Conservation (phyloP, 139 green algal genomes). For the Tetradesmus obliquus region DNA sequence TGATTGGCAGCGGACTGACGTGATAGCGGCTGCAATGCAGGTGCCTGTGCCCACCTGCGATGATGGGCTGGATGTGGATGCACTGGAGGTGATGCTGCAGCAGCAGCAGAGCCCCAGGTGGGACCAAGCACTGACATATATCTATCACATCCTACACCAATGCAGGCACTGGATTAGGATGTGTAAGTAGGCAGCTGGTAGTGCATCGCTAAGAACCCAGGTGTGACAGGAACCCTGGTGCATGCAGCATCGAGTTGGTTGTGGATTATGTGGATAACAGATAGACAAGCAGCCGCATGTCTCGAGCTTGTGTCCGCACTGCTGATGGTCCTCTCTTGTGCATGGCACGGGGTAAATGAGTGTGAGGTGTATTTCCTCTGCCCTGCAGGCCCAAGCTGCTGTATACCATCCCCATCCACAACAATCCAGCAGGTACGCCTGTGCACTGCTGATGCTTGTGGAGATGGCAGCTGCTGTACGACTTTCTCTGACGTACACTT, state of each 20-base stretch:
- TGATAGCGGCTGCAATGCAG: neutral
- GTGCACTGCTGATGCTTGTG: neutral
- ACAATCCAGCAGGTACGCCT: conserved; percentile 55
- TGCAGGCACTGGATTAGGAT: neutral
- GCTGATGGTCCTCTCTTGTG: neutral
- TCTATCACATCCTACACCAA: neutral
- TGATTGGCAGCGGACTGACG: too few relatives aligned
- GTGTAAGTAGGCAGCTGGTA: neutral
- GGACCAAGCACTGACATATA: neutral
- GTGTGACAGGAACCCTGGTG: neutral
- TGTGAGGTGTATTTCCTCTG: neutral
- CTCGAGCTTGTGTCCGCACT: neutral
- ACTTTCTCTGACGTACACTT: neutral
- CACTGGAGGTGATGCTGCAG: conserved; percentile 41
- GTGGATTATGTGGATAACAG: neutral
- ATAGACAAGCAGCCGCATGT: neutral
- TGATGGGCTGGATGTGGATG: conserved; percentile 48
- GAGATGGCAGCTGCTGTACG: neutral
- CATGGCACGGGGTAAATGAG: neutral
- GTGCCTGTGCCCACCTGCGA: conserved; percentile 18
- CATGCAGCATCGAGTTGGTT: neutral
- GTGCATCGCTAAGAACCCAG: too few relatives aligned
- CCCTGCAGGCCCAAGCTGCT: conserved; percentile 50
- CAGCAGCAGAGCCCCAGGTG: neutral
- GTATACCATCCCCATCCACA: conserved; percentile 66